Percentiles rank a stretch among this genome's conserved stretches.
Conservation (phyloP, 495 filamentous ascomycete species). For the Penicillium bovifimosum region DNA sequence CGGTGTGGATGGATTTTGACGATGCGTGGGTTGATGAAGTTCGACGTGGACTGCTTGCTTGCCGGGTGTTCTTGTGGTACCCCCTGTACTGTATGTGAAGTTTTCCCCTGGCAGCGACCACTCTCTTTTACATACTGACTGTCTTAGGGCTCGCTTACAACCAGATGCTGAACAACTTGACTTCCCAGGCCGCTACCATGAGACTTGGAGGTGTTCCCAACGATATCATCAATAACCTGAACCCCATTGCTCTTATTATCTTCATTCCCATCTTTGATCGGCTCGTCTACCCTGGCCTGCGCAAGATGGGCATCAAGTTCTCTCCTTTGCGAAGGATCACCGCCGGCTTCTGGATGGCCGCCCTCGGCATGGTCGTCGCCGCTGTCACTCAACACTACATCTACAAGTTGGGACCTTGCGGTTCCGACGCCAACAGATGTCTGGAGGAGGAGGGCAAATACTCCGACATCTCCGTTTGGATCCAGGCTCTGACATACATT, state of each 20-base stretch:
- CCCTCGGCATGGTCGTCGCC: conserved; percentile 60
- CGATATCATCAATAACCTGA: conserved; percentile 72
- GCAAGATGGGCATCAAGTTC: conserved; percentile 57
- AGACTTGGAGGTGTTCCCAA: conserved; percentile 65
- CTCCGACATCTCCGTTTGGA: conserved; percentile 55
- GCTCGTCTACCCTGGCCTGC: conserved; percentile 62
- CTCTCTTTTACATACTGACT: background rate
- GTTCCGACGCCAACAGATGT: conserved; percentile 47
- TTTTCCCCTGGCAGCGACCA: no score
- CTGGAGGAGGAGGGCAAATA: conserved; percentile 23
- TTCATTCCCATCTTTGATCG: conserved; percentile 71
- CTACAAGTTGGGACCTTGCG: conserved; percentile 58
- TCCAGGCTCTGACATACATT: conserved; percentile 59
- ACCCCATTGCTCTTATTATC: conserved; percentile 71
- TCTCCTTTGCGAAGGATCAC: conserved; percentile 72
- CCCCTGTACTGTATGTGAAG: conserved; percentile 53
- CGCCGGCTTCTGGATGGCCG: conserved; percentile 56
- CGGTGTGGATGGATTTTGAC: conserved; percentile 65
- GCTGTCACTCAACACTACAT: conserved; percentile 64
- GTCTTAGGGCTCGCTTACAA: conserved; percentile 49
- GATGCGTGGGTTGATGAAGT: conserved; percentile 73
- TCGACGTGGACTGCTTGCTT: conserved; percentile 60
- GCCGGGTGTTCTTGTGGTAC: conserved; percentile 63
- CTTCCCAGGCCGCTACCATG: conserved; percentile 70
- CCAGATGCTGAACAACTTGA: conserved; percentile 64